phyloP scores from a whole-genome alignment of 75 land plant species.

The Pinus tabuliformis region DNA sequence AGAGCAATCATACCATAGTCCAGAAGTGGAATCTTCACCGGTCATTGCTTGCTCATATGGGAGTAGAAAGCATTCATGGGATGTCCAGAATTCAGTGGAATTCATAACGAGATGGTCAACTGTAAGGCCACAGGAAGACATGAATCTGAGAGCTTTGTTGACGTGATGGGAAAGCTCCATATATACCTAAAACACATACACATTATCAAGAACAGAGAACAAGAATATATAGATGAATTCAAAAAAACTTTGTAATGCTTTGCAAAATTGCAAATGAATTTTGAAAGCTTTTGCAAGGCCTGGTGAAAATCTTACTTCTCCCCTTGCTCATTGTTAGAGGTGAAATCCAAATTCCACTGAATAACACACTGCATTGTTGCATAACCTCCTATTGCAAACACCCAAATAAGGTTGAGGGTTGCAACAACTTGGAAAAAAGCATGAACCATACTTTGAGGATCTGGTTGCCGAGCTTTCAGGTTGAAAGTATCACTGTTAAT shows the following conservation, averaged over 20 bases:
- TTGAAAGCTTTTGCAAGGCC: not conserved
- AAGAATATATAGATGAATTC: not conserved
- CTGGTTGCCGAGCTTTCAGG: not conserved
- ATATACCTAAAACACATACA: not conserved
- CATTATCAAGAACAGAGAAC: not conserved
- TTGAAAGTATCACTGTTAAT: slow-evolving; percentile 10
- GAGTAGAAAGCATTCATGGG: slow-evolving; percentile 43
- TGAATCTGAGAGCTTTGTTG: slow-evolving; percentile 19
- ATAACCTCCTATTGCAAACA: slow-evolving; percentile 3
- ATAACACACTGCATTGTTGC: slow-evolving; percentile 6
- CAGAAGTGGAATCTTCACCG: slow-evolving; percentile 37
- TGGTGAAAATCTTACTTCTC: not conserved
- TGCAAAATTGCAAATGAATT: not conserved
- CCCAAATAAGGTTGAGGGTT: not conserved
- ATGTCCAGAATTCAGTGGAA: slow-evolving; percentile 32
- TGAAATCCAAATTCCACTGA: slow-evolving; percentile 18
- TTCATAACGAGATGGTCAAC: slow-evolving; percentile 32
- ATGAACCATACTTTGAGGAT: not conserved
- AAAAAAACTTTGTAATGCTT: no score
- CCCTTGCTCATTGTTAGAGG: slow-evolving; percentile 11
- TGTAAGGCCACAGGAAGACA: slow-evolving; percentile 25
- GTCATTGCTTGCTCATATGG: slow-evolving; percentile 51
- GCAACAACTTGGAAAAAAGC: slow-evolving; percentile 16
- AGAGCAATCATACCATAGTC: slow-evolving; percentile 29
- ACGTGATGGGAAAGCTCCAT: slow-evolving; percentile 9